Evolutionary conservation across 805 yeast species (phyloP), one percentile per base, ranked within the genome.

Genomic region (Starmerella potacharoeniae): DNA sequence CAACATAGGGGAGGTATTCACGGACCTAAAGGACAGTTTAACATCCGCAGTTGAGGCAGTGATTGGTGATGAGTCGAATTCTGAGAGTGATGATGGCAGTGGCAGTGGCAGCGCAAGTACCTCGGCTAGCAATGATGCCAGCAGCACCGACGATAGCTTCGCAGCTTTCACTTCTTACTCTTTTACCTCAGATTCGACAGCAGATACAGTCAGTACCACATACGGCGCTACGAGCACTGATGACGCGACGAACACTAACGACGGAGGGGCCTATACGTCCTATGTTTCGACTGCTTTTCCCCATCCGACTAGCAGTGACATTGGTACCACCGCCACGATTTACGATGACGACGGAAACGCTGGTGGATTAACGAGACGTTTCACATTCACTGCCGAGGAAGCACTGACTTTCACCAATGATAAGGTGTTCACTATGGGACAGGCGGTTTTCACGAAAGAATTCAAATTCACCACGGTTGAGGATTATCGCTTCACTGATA

Each of bases 351-450:
- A 14, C 7, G 30, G 9, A 5, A 11, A 5, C 9, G n/a, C 22
- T 28, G 47, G 7, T 4, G 49, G 40, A 3, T 17, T 34, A n/a
- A 46, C 49, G 1, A 29, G 49, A 6, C 30, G 11, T 8, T 48
- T 48, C n/a, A 48, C 51, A 7, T 48, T 48, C 35, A 48, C 43
- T 10, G 35, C 51, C n/a, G 51, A 37, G 9, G 43, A 48, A 5
- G 7, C 7, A 1, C 28, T 36, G 22, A 35, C 43, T 4, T 48
- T 48, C 30, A 36, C 51, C 6, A 37, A 48, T 13, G 28, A 28
- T 10, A 14, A 9, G 14, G 43, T 35, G 4, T 10, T 37, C 7
- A 36, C 43, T 6, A 5, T 35, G 10, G 35, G n/a, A 1, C 36
- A 37, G 13, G 35, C 6, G n/a, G 13, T 11, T 5, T 6, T 48